phyloP scores from a whole-genome alignment of 805 yeast genomes.

The Pichia insulana region DNA sequence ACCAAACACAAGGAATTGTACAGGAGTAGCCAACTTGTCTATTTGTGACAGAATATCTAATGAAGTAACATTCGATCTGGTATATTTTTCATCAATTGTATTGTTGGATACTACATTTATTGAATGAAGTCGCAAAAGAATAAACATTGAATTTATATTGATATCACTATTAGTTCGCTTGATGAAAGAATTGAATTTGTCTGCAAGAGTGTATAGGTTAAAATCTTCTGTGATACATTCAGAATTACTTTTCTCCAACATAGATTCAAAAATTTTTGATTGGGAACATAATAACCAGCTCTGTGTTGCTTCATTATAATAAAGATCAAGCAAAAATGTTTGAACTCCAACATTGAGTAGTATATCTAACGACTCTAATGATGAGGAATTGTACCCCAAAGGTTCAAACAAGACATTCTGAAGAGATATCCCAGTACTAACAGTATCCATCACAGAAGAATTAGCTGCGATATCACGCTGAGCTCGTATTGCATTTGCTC shows the following conservation, averaged over 20 bases:
- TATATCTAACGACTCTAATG: constrained; percentile 22
- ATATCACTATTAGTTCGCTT: constrained; percentile 36
- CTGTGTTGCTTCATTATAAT: constrained; percentile 39
- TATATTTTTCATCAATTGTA: constrained; percentile 2
- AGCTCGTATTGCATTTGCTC: constrained; percentile 32
- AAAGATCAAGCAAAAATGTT: constrained; percentile 43
- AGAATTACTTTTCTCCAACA: constrained; percentile 12
- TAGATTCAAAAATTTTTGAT: background rate
- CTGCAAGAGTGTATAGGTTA: constrained; percentile 21
- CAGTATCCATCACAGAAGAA: constrained; percentile 31
- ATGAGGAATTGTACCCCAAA: constrained; percentile 25
- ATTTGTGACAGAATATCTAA: constrained; percentile 6
- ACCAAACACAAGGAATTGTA: background rate
- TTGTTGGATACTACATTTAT: background rate
- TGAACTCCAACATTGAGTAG: constrained; percentile 39
- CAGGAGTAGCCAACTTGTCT: constrained; percentile 5
- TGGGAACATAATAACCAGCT: constrained; percentile 53
- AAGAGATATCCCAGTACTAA: constrained; percentile 33
- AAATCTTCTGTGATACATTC: constrained; percentile 15
- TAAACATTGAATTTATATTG: constrained; percentile 34
- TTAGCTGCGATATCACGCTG: constrained; percentile 40
- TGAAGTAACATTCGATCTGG: constrained; percentile 9
- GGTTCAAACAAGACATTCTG: constrained; percentile 25
- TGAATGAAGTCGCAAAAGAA: constrained; percentile 32
- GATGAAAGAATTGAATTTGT: constrained; percentile 28